Percentiles rank a stretch among this genome's conserved stretches.
phyloP scores from a whole-genome alignment of 1,284 basidiomycete species.

The Naganishia cerealis region DNA sequence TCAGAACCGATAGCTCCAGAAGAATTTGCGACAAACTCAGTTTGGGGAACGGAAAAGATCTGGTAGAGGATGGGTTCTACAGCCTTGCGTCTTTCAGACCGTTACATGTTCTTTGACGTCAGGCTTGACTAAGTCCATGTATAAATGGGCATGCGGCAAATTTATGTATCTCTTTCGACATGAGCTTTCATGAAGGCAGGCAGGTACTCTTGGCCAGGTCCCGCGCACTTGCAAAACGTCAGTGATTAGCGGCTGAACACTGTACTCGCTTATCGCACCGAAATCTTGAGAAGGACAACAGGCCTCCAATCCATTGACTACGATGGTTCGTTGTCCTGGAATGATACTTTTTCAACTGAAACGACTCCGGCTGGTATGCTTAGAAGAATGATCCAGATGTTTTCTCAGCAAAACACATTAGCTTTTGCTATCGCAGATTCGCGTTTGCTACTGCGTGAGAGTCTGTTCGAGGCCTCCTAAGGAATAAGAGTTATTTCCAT shows the following conservation, averaged over 20 bases:
- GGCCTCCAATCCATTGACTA: too few species aligned
- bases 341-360: too few species aligned
- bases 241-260: background rate
- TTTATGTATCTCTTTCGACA: background rate
- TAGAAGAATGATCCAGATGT: too few species aligned
- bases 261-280: too few species aligned
- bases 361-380: too few species aligned
- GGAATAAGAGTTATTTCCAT: too few species aligned
- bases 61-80: conserved; percentile 8
- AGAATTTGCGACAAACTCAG: conserved; percentile 72
- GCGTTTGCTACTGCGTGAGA: too few species aligned
- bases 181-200: background rate
- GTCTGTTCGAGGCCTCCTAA: too few species aligned
- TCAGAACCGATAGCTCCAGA: conserved; percentile 70
- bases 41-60: conserved; percentile 69
- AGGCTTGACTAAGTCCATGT: background rate
- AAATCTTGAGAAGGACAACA: too few species aligned
- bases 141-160: background rate
- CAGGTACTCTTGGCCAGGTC: background rate
- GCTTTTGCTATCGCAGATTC: too few species aligned
- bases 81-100: background rate
- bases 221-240: background rate
- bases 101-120: background rate
- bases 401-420: too few species aligned
- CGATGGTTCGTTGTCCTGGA: too few species aligned